These are phyloP conservation scores for Amylostereum areolatum DNA, from an alignment of 1,284 basidiomycete genomes.

Conservation along the genomic window DNA sequence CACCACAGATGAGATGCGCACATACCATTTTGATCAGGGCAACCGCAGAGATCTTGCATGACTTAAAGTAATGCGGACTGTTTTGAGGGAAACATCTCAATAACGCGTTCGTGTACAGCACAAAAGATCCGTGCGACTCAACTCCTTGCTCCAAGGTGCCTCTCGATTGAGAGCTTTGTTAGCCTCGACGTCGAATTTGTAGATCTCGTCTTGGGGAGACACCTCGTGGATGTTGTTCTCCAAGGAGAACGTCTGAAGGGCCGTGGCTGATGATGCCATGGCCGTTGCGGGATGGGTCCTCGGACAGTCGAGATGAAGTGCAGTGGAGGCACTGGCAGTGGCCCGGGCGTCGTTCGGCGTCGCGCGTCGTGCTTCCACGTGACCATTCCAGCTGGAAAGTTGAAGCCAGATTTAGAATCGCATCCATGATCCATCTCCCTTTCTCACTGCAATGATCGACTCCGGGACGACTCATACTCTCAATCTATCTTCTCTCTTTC, in stretches of 20 bases:
- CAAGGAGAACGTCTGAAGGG: constrained; percentile 80
- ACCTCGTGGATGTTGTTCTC: constrained; percentile 73
- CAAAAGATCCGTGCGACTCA: too few relatives aligned
- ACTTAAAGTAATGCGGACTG: constrained; percentile 90
- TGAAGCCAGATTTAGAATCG: too few relatives aligned
- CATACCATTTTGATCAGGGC: constrained; percentile 97
- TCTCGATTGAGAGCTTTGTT: constrained; percentile 69
- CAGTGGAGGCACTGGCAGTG: too few relatives aligned
- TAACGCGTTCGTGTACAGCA: too few relatives aligned
- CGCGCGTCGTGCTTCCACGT: too few relatives aligned
- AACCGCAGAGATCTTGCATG: constrained; percentile 91
- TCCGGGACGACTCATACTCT: too few relatives aligned
- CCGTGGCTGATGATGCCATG: constrained; percentile 37
- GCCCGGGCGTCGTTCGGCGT: too few relatives aligned
- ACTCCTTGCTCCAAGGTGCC: constrained; percentile 89
- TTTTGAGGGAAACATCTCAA: too few relatives aligned
- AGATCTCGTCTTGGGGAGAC: constrained; percentile 75
- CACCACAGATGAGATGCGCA: constrained; percentile 1
- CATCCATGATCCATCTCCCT: too few relatives aligned
- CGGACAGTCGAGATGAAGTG: neutral
- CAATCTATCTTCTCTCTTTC: too few relatives aligned
- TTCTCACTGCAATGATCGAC: too few relatives aligned
- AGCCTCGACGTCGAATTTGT: constrained; percentile 69
- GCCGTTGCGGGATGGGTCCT: neutral
- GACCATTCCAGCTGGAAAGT: too few relatives aligned